Conservation (phyloP, 805 yeast species). For the Kluyveromyces siamensis region DNA sequence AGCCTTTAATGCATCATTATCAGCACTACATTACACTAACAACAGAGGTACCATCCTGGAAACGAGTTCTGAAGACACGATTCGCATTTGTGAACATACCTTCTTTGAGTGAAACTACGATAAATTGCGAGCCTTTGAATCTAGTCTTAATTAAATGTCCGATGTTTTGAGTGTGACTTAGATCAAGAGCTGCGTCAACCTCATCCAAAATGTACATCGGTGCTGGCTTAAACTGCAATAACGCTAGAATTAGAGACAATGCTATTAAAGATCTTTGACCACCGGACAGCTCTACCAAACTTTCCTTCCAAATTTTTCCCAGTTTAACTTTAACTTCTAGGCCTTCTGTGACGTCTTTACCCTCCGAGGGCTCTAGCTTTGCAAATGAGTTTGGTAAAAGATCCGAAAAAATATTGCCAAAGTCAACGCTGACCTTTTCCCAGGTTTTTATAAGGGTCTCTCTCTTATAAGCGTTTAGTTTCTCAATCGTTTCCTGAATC, state of each 20-base stretch:
- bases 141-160: conserved; percentile 94
- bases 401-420: conserved; percentile 84
- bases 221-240: conserved; percentile 92
- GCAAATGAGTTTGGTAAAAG: conserved; percentile 85
- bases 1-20: no score
- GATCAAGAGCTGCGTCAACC: conserved; percentile 96
- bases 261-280: conserved; percentile 96
- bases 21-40: conserved; percentile 54
- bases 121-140: conserved; percentile 92
- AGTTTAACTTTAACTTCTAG: conserved; percentile 81
- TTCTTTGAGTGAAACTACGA: conserved; percentile 92
- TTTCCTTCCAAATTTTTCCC: conserved; percentile 93
- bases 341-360: conserved; percentile 81
- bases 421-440: conserved; percentile 78
- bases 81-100: conserved; percentile 98
- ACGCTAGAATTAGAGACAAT: conserved; percentile 80
- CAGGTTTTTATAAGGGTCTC: conserved; percentile 78
- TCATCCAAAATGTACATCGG: conserved; percentile 97
- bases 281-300: conserved; percentile 89
- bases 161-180: conserved; percentile 94
- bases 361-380: conserved; percentile 72
- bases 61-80: conserved; percentile 83
- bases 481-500: conserved; percentile 78
- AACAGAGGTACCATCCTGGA: conserved; percentile 94
- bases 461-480: conserved; percentile 76